Percentiles rank a stretch among this genome's conserved stretches.
phyloP scores from a whole-genome alignment of 805 yeast genomes.

The Saccharomycopsis oosterbeekiorum region DNA sequence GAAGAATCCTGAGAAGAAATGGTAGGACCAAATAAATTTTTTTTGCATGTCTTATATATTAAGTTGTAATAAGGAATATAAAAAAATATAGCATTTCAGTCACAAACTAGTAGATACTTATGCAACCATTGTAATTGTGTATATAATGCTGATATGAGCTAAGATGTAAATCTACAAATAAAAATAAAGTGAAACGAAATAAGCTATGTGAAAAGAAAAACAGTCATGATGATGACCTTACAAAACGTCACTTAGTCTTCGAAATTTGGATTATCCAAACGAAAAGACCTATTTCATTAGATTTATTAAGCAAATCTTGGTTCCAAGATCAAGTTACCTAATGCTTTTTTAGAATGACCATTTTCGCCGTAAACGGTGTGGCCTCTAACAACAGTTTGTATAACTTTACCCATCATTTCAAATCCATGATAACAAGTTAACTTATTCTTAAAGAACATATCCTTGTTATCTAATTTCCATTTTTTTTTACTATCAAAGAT shows the following conservation, averaged over 20 bases:
- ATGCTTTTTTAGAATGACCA: constrained; percentile 48
- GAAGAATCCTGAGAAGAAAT: constrained; percentile 5
- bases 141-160: too few species aligned
- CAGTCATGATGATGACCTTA: not conserved
- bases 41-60: not conserved
- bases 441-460: constrained; percentile 72
- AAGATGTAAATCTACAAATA: too few species aligned
- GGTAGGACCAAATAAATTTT: not conserved
- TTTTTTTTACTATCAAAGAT: constrained; percentile 58
- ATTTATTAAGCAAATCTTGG: constrained; percentile 31
- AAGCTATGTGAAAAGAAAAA: too few species aligned
- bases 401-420: constrained; percentile 59
- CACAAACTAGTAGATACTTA: too few species aligned
- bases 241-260: too few species aligned
- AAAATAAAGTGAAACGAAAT: too few species aligned
- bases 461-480: constrained; percentile 42
- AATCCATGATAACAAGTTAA: constrained; percentile 78
- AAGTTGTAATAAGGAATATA: not conserved
- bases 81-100: not conserved
- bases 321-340: constrained; percentile 53
- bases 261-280: not conserved
- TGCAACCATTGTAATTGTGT: too few species aligned
- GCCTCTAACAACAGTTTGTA: constrained; percentile 77
- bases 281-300: too few species aligned
- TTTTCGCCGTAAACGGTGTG: constrained; percentile 46